Evolutionary conservation across 225 moss, liverwort and hornwort genomes (phyloP), one percentile per base, ranked within the genome.

Genomic region (Polytrichum formosum): DNA sequence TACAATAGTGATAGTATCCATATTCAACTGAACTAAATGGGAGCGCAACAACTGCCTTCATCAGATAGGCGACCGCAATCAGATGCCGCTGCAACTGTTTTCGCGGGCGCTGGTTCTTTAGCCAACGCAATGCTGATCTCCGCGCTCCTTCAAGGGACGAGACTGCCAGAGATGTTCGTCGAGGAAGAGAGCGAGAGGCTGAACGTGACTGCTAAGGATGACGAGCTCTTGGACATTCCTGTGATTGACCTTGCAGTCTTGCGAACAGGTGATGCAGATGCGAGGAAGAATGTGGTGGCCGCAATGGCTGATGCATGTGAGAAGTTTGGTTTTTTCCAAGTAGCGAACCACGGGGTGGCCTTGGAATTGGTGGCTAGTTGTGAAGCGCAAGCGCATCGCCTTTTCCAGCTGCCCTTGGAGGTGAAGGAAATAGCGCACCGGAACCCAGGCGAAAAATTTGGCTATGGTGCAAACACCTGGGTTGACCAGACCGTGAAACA

Each of bases 261-360:
- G 56, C 69, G 73, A 2, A 64, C 72, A 22, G 83, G 85, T 0
- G 89, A 86, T 33, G 64, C 61, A 0, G 7, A 1, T 27, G 64
- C 59, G 72, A 63, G 80, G 21, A 63, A 70, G 0, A 74, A 83
- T 56, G 74, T 81, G 1, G 86, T 89, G 63, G 67, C 70, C 6
- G 79, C 78, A 18, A 78, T 86, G 18, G 89, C 86, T 2, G 55
- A 65, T n/a, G 85, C 85, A 37, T 89, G 89, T 60, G 85, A 85
- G 69, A 79, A 74, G 8, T 89, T 87, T 79, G 96, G 96, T 0
- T 96, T 93, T 72, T 90, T 96, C 67, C 96, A 96, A 69, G 78
- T 96, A 28, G 72, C 82, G 64, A 91, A 93, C 62, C 96, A 96
- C 70, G 86, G 87, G 7, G 85, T 96, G 18, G 85, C 87, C n/a